Evolutionary conservation across 192 early-diverging fungal genomes (phyloP), one percentile per base, ranked within the genome.

Genomic region (Backusella sp.): DNA sequence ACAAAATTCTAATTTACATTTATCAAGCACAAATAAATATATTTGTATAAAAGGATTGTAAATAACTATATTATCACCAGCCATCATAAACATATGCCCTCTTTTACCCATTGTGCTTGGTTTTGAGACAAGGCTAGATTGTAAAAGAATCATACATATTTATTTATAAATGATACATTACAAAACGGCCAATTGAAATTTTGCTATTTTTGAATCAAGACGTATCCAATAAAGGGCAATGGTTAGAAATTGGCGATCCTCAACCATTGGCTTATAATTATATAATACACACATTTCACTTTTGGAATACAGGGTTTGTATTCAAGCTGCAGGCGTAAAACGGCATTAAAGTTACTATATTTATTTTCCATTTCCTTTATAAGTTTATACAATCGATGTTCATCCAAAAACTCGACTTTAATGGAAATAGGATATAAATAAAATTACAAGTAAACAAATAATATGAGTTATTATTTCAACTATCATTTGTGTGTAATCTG

Each of bases 291-390:
- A 12, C 9, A 39, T 12, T 39, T 12, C 7, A 39, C 11, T 39
- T 39, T 39, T 23, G 9, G 21, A 56, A 56, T 9, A 56, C n/a
- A 21, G 8, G 21, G 53, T 56, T 56, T 21, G 53, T 56, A 26
- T 56, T 56, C 53, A 56, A 56, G 19, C 19, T 56, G 21, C n/a
- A 56, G n/a, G 19, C 53, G 0, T 56, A 9, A 11, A 56, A 21
- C 53, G 53, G 53, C 53, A 56, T 56, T 56, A 56, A 26, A 23
- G 53, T 56, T 56, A 56, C 53, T 56, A 56, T 56, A 56, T 56
- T 56, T 56, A 56, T 56, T 56, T 56, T 23, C 5, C n/a, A 56
- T 56, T 56, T 56, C 53, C 53, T 23, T 56, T 56, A 56, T 11
- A 56, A 23, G 53, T 11, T 23, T 21, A 56, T 23, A 19, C 21